phyloP scores from a whole-genome alignment of 495 filamentous ascomycete species.

The Tuber umbilicatum region DNA sequence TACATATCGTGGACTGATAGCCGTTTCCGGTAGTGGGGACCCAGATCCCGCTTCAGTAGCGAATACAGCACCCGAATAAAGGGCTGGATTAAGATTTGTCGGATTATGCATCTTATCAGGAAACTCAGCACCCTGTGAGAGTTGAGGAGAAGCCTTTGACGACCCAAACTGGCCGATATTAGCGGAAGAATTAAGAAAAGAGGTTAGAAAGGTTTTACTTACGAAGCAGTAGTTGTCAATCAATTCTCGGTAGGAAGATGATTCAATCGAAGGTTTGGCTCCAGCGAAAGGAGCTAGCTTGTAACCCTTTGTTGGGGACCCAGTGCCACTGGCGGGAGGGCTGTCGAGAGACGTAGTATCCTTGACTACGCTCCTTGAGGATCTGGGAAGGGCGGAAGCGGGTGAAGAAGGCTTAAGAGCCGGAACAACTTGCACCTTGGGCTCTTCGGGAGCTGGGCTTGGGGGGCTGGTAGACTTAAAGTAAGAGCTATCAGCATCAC shows the following conservation, averaged over 20 bases:
- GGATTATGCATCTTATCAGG: conserved; percentile 35
- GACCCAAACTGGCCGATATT: conserved; percentile 49
- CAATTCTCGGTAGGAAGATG: conserved; percentile 83
- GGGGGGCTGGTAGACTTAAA: conserved; percentile 33
- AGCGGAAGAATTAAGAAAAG: conserved; percentile 9
- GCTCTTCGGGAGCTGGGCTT: conserved; percentile 16
- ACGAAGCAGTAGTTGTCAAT: conserved; percentile 98
- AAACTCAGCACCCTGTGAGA: conserved; percentile 27
- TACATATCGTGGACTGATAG: conserved; percentile 34
- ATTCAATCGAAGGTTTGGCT: conserved; percentile 65
- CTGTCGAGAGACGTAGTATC: conserved; percentile 31
- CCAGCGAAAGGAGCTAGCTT: conserved; percentile 35
- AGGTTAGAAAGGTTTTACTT: conserved; percentile 51
- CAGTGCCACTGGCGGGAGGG: conserved; percentile 35
- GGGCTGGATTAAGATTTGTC: conserved; percentile 14
- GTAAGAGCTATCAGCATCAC: conserved; percentile 42
- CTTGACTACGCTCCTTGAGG: conserved; percentile 24
- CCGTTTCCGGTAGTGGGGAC: conserved; percentile 25
- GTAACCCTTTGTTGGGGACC: conserved; percentile 44
- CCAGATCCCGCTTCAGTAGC: conserved; percentile 17
- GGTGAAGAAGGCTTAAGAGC: conserved; percentile 3
- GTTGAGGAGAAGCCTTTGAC: conserved; percentile 43
- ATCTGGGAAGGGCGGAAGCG: conserved; percentile 11
- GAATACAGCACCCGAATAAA: conserved; percentile 35
- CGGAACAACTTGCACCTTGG: conserved; percentile 22